Evolutionary conservation across 306 rosid genomes (phyloP), one percentile per base, ranked within the genome.

Genomic region (Prunus mume): DNA sequence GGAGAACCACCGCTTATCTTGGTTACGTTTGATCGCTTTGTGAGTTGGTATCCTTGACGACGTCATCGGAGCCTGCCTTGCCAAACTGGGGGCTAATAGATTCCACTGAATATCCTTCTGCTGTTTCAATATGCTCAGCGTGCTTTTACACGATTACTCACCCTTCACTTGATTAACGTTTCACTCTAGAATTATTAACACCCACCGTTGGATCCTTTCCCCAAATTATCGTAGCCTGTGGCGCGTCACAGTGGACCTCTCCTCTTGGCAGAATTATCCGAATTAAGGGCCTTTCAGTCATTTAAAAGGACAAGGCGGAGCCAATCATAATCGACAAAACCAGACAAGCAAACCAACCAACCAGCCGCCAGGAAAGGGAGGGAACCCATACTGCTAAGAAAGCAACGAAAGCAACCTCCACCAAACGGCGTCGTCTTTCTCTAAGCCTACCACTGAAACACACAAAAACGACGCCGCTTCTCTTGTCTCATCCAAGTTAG

Each of bases 371-470:
- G 57, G 45, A 60, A 60, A 43, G 54, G 49, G 66, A 38, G 54
- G 54, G 38, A 72, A 34, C 64, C 75, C 65, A 56, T 50, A 17
- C 28, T 8, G 51, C 5, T 38, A 49, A 1, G 76, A 72, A 22
- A 72, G 76, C 76, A 22, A 57, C 76, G 3, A 56, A 38, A 43
- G 56, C 68, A 73, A 58, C 76, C 9, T 12, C 50, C 75, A n/a
- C 64, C 28, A 74, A 58, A 79, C 84, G 88, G 0, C 83, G 86
- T 68, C 88, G 88, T 71, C 32, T 18, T 0, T 3, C 17, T 1
- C n/a, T 14, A 7, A 22, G 20, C 27, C 34, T 6, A 28, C 14
- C 43, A 9, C 68, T 63, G 1, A 15, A 38, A 63, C 3, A 32
- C 34, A 34, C 38, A 46, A 65, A 72, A 76, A 68, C 82, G 77